phyloP scores from a whole-genome alignment of 2,329 filamentous ascomycete genomes.

The Sporothrix euskadiensis region DNA sequence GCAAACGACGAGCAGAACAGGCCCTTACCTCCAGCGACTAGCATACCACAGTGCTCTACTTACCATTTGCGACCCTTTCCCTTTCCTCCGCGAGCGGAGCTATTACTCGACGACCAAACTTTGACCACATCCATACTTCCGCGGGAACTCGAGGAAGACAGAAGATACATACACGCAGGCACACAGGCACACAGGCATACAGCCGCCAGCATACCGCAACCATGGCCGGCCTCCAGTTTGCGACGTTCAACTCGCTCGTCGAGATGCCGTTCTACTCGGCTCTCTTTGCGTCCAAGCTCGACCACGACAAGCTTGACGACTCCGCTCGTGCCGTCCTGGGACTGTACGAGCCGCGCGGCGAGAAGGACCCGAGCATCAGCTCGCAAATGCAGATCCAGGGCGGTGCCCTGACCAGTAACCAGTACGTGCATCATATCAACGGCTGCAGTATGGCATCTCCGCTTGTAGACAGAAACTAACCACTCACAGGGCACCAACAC shows the following conservation, averaged over 20 bases:
- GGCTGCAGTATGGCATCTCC: no score
- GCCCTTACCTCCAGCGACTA: neutral
- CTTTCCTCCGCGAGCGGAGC: constrained; percentile 18
- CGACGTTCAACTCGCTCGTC: constrained; percentile 89
- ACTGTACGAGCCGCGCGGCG: constrained; percentile 78
- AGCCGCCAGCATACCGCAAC: constrained; percentile 25
- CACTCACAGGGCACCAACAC: constrained; percentile 52
- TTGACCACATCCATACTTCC: neutral
- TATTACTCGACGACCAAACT: neutral
- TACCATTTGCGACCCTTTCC: neutral
- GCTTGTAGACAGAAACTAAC: neutral
- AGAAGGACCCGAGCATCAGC: constrained; percentile 70
- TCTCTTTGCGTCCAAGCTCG: constrained; percentile 90
- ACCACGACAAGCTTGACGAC: constrained; percentile 95
- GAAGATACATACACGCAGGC: no score
- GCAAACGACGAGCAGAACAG: neutral
- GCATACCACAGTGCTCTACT: neutral
- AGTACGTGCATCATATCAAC: constrained; percentile 52
- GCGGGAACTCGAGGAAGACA: neutral
- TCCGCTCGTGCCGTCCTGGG: constrained; percentile 84
- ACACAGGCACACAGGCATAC: neutral
- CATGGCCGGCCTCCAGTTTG: constrained; percentile 67
- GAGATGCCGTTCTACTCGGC: constrained; percentile 93
- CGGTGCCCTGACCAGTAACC: constrained; percentile 77
- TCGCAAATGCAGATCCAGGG: constrained; percentile 89